Evolutionary conservation across 148 eudicot genomes (phyloP).

Genomic region (Rhododendron ferrugineum): DNA sequence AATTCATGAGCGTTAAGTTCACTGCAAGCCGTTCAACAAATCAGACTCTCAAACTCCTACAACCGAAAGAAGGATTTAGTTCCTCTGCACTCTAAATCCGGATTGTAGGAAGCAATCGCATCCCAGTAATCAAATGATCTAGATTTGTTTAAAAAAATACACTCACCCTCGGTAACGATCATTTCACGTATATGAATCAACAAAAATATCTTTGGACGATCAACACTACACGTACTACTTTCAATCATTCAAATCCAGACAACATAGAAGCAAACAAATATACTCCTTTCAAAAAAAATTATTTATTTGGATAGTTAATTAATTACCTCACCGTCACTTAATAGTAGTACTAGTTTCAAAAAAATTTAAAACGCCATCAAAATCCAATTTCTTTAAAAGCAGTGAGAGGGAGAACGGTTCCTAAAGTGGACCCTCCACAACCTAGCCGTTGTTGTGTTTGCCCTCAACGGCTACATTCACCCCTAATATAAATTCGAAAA

Average conservation of each 20-base stretch:
- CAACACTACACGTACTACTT: background rate
- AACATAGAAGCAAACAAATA: background rate
- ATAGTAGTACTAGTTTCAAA: background rate
- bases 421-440: slow-evolving; percentile 14
- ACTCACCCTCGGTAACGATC: background rate
- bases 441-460: slow-evolving; percentile 24
- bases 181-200: background rate
- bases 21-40: background rate
- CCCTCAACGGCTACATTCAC: slow-evolving; percentile 10
- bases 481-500: slow-evolving; percentile 17
- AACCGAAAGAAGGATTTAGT: background rate
- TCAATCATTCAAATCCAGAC: background rate
- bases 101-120: too few species aligned
- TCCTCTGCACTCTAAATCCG: background rate
- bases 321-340: background rate
- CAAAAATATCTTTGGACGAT: background rate
- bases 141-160: background rate
- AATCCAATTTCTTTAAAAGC: background rate
- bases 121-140: too few species aligned
- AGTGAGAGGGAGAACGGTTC: slow-evolving; percentile 1
- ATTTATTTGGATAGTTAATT: background rate
- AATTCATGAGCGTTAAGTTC: background rate
- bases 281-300: too few species aligned
- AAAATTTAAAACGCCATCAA: background rate
- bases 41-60: background rate